Conservation (phyloP, 306 rosid species). For the Gastrolobium bilobum region DNA sequence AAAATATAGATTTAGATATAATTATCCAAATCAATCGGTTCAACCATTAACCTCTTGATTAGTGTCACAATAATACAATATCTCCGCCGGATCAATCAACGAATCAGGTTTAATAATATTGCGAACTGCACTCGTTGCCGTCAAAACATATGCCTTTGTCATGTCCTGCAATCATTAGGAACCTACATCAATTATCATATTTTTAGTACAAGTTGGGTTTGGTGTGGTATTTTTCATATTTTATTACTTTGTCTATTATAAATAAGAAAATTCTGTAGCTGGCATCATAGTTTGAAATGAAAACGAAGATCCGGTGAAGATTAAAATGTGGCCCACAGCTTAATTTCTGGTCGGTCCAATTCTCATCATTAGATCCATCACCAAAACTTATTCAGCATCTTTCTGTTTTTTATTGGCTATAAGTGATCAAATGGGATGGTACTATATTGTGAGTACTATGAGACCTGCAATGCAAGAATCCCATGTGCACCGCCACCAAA, state of each 20-base stretch:
- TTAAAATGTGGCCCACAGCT: slow-evolving; percentile 30
- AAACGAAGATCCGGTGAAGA: slow-evolving; percentile 22
- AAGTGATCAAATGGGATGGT: background rate
- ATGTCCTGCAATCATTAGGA: slow-evolving; percentile 30
- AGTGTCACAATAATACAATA: no score
- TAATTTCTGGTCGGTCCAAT: background rate
- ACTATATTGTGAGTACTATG: no score
- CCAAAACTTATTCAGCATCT: background rate
- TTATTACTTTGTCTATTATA: background rate
- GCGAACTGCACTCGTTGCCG: no score
- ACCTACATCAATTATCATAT: background rate
- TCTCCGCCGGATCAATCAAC: no score
- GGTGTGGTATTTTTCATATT: background rate
- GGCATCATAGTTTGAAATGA: slow-evolving; percentile 21
- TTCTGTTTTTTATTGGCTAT: background rate
- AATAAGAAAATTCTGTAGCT: slow-evolving; percentile 20
- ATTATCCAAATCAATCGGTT: no score
- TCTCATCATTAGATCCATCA: background rate
- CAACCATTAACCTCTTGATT: no score
- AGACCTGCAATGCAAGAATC: slow-evolving; percentile 19
- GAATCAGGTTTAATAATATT: no score
- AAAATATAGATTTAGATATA: no score
- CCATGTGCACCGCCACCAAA: background rate
- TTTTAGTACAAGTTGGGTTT: no score
- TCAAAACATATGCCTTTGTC: background rate